A percentile compares a stretch with the other conserved stretches of the same genome.
These are phyloP conservation scores for Volvox africanus DNA, from an alignment of 139 green algal species.

Conservation along the genomic window DNA sequence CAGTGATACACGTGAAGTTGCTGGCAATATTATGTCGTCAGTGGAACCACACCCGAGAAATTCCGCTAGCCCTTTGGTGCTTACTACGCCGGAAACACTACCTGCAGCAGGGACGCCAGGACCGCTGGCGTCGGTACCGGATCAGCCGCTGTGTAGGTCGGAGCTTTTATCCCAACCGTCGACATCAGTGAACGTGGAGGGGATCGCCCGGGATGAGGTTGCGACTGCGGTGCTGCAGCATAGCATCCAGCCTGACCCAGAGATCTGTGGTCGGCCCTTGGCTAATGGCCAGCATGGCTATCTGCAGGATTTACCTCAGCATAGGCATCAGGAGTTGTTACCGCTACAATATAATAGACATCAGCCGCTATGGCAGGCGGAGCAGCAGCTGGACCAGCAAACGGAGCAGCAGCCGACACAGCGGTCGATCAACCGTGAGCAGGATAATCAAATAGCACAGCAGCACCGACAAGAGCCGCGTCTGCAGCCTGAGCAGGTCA, in stretches of 20 bases:
- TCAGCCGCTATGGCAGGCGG: background rate
- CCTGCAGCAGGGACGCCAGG: background rate
- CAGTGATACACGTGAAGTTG: background rate
- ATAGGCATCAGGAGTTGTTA: background rate
- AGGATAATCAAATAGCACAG: background rate
- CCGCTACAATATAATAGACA: background rate
- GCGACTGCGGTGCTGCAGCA: background rate
- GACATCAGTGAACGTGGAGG: background rate
- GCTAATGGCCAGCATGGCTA: background rate
- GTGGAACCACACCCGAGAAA: background rate
- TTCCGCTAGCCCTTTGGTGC: background rate
- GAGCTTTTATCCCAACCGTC: background rate
- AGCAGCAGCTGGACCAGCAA: background rate
- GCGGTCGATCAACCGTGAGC: background rate
- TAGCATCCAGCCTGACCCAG: background rate
- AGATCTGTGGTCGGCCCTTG: background rate
- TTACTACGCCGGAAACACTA: background rate
- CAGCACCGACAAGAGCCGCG: constrained; percentile 16
- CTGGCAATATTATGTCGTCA: background rate
- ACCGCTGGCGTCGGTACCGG: background rate
- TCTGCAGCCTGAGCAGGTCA: background rate
- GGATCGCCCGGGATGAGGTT: background rate
- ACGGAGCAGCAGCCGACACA: background rate
- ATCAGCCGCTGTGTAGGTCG: background rate
- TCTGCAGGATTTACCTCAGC: background rate